Conservation (phyloP, 148 eudicot species). For the Cornus suecica region DNA sequence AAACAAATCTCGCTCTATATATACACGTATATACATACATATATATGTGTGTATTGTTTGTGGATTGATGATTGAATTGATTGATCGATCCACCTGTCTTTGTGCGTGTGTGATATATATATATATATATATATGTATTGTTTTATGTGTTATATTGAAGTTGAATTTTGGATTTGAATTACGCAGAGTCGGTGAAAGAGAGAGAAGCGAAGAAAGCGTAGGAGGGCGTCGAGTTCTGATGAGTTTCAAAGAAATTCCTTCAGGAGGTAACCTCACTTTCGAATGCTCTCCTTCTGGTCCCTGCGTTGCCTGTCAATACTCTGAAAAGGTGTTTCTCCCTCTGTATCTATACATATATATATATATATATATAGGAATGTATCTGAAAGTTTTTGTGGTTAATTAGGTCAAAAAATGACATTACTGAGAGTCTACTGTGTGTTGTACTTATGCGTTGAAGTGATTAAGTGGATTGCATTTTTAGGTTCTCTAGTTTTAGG, state of each 20-base stretch:
- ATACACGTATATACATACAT: background rate
- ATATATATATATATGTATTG: background rate
- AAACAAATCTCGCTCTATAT: constrained; percentile 11
- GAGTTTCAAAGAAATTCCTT: constrained; percentile 63
- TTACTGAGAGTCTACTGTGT: background rate
- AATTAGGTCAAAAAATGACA: background rate
- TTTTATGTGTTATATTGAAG: background rate
- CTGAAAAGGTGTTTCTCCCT: constrained; percentile 61
- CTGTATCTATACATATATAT: background rate
- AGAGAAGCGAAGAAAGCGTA: background rate
- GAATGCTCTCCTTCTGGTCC: constrained; percentile 95
- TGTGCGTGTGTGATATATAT: too few relatives aligned
- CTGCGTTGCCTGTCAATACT: constrained; percentile 72
- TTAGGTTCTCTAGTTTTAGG: background rate
- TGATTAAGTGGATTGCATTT: background rate
- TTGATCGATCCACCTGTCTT: background rate
- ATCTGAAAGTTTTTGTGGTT: background rate
- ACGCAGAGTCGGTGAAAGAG: constrained; percentile 23
- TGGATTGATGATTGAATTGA: background rate
- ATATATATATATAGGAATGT: too few relatives aligned
- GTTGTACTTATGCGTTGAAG: background rate
- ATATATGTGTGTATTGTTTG: background rate
- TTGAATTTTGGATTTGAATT: background rate
- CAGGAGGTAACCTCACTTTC: constrained; percentile 56
- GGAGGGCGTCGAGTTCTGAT: constrained; percentile 32